These are phyloP conservation scores for Phallus indusiatus DNA, from an alignment of 768 basidiomycete species.

Conservation along the genomic window DNA sequence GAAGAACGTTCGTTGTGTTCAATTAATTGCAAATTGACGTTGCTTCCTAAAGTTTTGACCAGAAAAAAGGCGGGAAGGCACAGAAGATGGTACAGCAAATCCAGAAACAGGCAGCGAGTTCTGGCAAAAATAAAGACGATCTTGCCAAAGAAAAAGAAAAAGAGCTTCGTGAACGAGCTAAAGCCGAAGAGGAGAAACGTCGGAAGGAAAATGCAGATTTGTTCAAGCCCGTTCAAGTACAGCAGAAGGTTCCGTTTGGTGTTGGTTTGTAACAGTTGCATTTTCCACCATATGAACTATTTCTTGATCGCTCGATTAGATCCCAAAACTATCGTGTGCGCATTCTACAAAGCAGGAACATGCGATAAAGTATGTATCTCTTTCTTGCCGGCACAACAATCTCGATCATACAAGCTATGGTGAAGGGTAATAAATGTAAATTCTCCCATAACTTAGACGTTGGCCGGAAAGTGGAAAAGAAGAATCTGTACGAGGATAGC, in stretches of 20 bases:
- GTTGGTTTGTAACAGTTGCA: conserved; percentile 33
- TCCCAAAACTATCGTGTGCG: conserved; percentile 90
- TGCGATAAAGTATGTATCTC: conserved; percentile 85
- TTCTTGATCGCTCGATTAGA: conserved; percentile 34
- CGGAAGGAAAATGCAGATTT: conserved; percentile 79
- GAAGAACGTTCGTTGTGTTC: conserved; percentile 59
- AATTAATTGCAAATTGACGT: conserved; percentile 1
- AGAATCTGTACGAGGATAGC: conserved; percentile 83
- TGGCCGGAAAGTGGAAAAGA: conserved; percentile 89
- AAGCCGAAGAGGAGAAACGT: conserved; percentile 73
- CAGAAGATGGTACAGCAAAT: conserved; percentile 77
- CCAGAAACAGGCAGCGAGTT: conserved; percentile 60
- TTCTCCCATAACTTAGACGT: conserved; percentile 92
- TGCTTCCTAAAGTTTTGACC: background rate
- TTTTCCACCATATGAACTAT: background rate
- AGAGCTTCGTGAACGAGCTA: conserved; percentile 62
- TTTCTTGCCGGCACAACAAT: conserved; percentile 8
- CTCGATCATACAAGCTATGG: background rate
- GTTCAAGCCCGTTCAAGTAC: conserved; percentile 62
- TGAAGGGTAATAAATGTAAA: conserved; percentile 52
- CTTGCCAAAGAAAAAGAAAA: conserved; percentile 86
- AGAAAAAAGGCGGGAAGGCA: conserved; percentile 94
- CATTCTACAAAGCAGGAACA: conserved; percentile 81
- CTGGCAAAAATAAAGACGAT: conserved; percentile 72
- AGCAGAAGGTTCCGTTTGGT: conserved; percentile 85